Percentiles rank a stretch among this genome's conserved stretches.
These are phyloP conservation scores for Gossypium ekmanianum DNA, from an alignment of 345 rosid genomes.

Conservation along the genomic window DNA sequence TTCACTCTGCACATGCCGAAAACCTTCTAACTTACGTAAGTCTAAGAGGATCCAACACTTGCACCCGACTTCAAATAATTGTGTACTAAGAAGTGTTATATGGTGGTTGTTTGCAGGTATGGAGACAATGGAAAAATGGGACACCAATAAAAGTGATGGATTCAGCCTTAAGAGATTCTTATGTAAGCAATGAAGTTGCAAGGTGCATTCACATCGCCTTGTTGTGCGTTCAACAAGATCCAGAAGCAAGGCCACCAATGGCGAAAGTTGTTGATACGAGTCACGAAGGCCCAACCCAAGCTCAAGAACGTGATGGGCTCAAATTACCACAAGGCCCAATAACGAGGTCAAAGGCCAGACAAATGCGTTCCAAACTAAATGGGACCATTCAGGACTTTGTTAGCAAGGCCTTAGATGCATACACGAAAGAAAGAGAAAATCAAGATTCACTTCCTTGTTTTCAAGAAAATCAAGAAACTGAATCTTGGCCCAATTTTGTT, in stretches of 20 bases:
- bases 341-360: too few relatives aligned
- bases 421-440: too few relatives aligned
- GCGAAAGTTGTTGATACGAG: background rate
- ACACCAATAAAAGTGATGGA: background rate
- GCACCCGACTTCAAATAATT: background rate
- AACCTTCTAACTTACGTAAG: slow-evolving; percentile 14
- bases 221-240: slow-evolving; percentile 12
- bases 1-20: background rate
- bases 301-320: too few relatives aligned
- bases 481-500: too few relatives aligned
- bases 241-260: slow-evolving; percentile 6
- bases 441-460: too few relatives aligned
- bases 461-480: too few relatives aligned
- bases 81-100: background rate
- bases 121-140: slow-evolving; percentile 15
- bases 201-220: slow-evolving; percentile 17
- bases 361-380: too few relatives aligned
- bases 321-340: too few relatives aligned
- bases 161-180: background rate
- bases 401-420: too few relatives aligned
- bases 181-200: background rate
- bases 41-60: background rate
- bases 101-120: slow-evolving; percentile 5
- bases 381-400: too few relatives aligned
- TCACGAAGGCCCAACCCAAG: too few relatives aligned